Conservation (phyloP, 2,329 filamentous ascomycete genomes). For the Cladosporium cucumerinum region DNA sequence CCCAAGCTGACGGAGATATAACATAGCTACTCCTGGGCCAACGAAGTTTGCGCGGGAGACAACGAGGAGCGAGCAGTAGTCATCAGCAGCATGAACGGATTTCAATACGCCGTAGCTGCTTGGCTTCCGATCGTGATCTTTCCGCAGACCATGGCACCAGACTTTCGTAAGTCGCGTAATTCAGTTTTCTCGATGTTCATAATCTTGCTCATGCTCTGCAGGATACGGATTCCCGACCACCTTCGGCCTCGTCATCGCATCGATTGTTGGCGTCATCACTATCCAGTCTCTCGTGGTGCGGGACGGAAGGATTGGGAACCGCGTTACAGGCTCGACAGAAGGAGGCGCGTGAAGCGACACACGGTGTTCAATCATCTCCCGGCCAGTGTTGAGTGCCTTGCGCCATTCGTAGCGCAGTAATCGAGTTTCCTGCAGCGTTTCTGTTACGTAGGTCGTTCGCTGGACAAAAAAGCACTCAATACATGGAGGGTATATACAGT, state of each 20-base stretch:
- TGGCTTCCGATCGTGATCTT: constrained; percentile 53
- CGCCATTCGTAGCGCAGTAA: background rate
- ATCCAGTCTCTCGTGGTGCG: background rate
- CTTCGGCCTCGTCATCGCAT: constrained; percentile 16
- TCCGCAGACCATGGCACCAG: constrained; percentile 16
- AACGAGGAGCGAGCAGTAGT: constrained; percentile 65
- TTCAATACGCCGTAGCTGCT: constrained; percentile 65
- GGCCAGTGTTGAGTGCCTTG: background rate
- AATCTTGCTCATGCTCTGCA: background rate
- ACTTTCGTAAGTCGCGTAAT: background rate
- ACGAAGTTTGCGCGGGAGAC: constrained; percentile 51
- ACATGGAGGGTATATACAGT: background rate
- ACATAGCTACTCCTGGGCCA: constrained; percentile 10
- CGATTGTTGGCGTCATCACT: background rate
- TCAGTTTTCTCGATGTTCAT: background rate
- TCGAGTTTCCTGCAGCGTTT: background rate
- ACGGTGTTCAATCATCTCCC: background rate
- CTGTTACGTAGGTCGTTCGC: background rate
- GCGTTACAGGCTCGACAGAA: background rate
- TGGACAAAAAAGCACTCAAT: background rate
- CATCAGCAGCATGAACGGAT: constrained; percentile 62
- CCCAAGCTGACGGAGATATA: background rate
- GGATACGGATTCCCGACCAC: constrained; percentile 16
- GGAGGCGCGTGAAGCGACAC: background rate
- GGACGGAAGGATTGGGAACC: background rate